These are phyloP conservation scores for Tanozyma kutaoensis DNA, from an alignment of 805 yeast genomes.

Conservation along the genomic window DNA sequence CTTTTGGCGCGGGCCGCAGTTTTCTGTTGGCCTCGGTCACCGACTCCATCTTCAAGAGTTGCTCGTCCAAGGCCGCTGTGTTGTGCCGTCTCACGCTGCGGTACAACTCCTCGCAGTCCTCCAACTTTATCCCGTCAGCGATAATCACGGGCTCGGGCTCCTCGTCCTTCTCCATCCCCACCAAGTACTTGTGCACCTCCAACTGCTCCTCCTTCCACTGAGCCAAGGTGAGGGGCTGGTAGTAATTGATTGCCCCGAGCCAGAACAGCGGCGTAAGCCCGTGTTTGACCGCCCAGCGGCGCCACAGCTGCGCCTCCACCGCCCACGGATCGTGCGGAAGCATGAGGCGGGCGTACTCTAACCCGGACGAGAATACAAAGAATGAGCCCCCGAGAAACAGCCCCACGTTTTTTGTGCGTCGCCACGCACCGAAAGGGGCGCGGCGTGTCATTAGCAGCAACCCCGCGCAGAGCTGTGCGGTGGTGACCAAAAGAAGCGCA, in stretches of 20 bases:
- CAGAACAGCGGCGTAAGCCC: slow-evolving; percentile 42
- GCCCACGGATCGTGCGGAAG: slow-evolving; percentile 53
- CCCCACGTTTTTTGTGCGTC: no score
- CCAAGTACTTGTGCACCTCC: no score
- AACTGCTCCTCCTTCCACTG: slow-evolving; percentile 22
- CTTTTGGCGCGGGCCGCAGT: slow-evolving; percentile 17
- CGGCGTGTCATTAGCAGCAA: slow-evolving; percentile 8
- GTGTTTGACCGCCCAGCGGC: slow-evolving; percentile 33
- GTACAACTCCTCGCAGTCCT: no score
- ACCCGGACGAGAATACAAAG: slow-evolving; percentile 37
- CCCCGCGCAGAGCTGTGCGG: slow-evolving; percentile 41
- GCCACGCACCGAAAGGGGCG: slow-evolving; percentile 4
- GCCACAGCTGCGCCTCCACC: slow-evolving; percentile 47
- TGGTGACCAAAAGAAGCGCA: slow-evolving; percentile 40
- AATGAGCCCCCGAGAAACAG: slow-evolving; percentile 11
- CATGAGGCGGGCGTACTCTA: slow-evolving; percentile 41
- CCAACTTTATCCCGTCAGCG: no score
- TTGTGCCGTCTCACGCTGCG: no score
- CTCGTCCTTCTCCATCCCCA: no score
- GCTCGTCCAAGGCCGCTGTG: no score
- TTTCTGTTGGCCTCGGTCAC: slow-evolving; percentile 26
- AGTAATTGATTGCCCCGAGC: slow-evolving; percentile 53
- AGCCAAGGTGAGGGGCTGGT: slow-evolving; percentile 34
- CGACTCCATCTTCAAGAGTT: no score
- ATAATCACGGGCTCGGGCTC: no score